Evolutionary conservation across 2,329 filamentous ascomycete genomes (phyloP), one percentile per base, ranked within the genome.

Genomic region (Emergomyces orientalis): DNA sequence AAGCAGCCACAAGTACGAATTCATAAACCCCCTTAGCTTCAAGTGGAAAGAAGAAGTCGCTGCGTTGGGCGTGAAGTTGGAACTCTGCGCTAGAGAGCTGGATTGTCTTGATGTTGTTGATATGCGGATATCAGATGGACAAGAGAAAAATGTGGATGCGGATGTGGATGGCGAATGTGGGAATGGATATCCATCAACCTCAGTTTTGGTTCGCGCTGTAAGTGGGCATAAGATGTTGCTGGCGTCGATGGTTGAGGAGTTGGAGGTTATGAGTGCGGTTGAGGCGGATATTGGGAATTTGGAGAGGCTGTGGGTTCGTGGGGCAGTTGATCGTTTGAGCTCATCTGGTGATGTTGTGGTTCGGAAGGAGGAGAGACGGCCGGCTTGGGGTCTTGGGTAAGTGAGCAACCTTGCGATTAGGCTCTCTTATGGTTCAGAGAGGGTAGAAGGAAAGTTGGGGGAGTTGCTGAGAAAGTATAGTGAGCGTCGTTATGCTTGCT

Each of bases 231-330:
- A 67, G 49, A 69, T 73, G 30, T 65, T 75, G 43, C 63, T 73
- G 34, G 66, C 65, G 32, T 66, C 73, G 30, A 77, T 77, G 75
- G 61, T 71, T 3, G 71, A 76, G 37, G 76, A 78, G 63, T 65
- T 77, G 58, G 69, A 69, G 14, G 66, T 67, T 22, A 75, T 78
- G 63, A 69, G 68, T 56, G 66, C 64, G n/a, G 71, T 76, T 52
- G 76, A 78, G 59, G 54, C 65, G 22, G 72, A 75, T 22, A 62
- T 76, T 27, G 68, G 76, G 56, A 67, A 65, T 43, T 66, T 66
- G n/a, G 76, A 78, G 65, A 71, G 69, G 57, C 63, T 67, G 45
- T 72, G 69, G 68, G 69, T 77, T 60, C 68, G 71, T 60, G 67
- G 68, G 34, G 66, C 71, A 25, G 71, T 72, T 22, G 71, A 70